Percentiles rank a stretch among this genome's conserved stretches.
Evolutionary conservation across 257 asterid species (phyloP).

Genomic region (Solanum virginianum): DNA sequence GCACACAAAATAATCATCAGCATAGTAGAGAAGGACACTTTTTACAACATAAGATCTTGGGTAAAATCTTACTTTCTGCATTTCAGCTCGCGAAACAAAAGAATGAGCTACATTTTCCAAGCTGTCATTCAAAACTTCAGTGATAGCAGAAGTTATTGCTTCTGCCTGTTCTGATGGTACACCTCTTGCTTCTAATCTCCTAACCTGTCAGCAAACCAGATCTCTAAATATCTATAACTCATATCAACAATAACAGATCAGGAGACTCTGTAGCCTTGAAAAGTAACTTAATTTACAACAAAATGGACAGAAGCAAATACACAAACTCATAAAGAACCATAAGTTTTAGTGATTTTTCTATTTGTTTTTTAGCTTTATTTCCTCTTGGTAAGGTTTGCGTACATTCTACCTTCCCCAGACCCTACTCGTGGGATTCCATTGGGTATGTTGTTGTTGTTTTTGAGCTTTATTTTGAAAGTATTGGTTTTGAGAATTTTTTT

Average conservation of each 20-base stretch:
- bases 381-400: no score
- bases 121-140: conserved; percentile 42
- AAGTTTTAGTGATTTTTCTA: neutral
- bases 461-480: neutral
- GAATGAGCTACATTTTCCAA: conserved; percentile 47
- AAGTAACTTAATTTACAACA: neutral
- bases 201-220: conserved; percentile 22
- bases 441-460: neutral
- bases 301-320: neutral
- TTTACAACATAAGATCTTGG: neutral
- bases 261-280: neutral
- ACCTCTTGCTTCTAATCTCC: conserved; percentile 53
- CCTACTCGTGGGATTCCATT: no score
- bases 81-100: conserved; percentile 34
- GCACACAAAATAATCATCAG: neutral
- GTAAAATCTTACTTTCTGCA: conserved; percentile 42
- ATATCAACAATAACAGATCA: neutral
- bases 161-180: conserved; percentile 51
- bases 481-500: neutral
- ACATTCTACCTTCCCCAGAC: no score
- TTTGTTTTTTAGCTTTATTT: neutral
- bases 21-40: neutral
- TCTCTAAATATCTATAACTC: neutral
- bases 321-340: neutral
- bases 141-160: conserved; percentile 55